A percentile compares a stretch with the other conserved stretches of the same genome.
These are phyloP conservation scores for Xerocomellus dryophilus DNA, from an alignment of 768 basidiomycete genomes.

Conservation along the genomic window DNA sequence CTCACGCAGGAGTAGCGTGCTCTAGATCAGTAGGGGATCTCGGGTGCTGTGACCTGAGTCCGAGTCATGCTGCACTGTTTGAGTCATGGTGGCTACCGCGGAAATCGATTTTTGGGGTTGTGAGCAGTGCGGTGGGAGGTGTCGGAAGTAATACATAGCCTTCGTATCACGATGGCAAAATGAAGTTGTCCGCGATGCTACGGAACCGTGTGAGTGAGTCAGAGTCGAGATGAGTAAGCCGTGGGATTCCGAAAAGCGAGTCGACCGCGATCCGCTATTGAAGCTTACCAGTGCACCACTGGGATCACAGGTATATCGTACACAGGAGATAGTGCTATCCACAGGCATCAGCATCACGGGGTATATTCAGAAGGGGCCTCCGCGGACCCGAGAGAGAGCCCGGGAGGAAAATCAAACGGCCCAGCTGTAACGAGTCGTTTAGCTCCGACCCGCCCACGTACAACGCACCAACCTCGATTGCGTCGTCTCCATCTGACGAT, in stretches of 20 bases:
- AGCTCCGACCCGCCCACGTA: not conserved
- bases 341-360: not conserved
- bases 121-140: no score
- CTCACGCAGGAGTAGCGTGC: no score
- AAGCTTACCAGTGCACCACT: no score
- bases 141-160: not conserved
- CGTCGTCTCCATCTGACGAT: constrained; percentile 14
- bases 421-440: constrained; percentile 1
- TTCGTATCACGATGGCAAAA: not conserved
- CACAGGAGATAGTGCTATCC: no score
- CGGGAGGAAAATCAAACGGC: constrained; percentile 11
- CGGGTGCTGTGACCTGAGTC: no score
- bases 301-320: no score
- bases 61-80: not conserved
- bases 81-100: not conserved
- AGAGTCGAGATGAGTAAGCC: not conserved
- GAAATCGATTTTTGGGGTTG: not conserved
- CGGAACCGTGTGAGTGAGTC: not conserved
- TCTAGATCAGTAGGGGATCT: not conserved
- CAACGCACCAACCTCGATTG: constrained; percentile 5
- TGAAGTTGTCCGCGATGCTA: no score
- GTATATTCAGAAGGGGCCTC: not conserved
- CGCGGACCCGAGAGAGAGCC: not conserved
- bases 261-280: not conserved
- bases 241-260: not conserved